These are phyloP conservation scores for Hansenula lynferdii DNA, from an alignment of 1,139 yeast genomes.

Conservation along the genomic window DNA sequence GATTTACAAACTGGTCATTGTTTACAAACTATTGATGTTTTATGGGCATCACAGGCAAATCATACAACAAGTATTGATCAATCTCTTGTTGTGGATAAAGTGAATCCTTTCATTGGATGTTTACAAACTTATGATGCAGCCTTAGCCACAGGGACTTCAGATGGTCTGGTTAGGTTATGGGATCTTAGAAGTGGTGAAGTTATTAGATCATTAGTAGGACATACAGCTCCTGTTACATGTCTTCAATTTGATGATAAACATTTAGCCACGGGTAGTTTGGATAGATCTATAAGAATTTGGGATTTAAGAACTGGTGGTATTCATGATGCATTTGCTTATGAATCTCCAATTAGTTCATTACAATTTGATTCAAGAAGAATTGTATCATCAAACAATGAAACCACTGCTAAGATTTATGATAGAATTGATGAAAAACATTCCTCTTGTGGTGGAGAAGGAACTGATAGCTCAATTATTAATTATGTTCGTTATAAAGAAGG, in stretches of 20 bases:
- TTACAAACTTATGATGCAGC: constrained; percentile 68
- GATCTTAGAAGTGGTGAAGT: constrained; percentile 68
- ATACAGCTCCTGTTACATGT: constrained; percentile 64
- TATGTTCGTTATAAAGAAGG: constrained; percentile 52
- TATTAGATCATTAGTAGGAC: constrained; percentile 62
- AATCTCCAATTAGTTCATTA: constrained; percentile 43
- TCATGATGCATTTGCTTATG: constrained; percentile 54
- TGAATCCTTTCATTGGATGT: constrained; percentile 46
- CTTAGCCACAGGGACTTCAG: constrained; percentile 71
- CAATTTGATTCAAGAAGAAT: constrained; percentile 53
- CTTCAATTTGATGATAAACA: constrained; percentile 63
- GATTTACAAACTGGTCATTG: constrained; percentile 76
- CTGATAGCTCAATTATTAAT: constrained; percentile 28
- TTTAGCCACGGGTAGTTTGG: constrained; percentile 60
- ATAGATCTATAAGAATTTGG: constrained; percentile 66
- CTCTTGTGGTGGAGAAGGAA: constrained; percentile 39
- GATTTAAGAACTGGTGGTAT: constrained; percentile 64
- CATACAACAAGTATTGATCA: constrained; percentile 12
- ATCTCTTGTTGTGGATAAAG: constrained; percentile 10
- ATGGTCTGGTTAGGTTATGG: constrained; percentile 73
- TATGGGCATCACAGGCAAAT: constrained; percentile 42
- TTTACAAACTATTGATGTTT: constrained; percentile 44
- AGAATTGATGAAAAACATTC: constrained; percentile 47
- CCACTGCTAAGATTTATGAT: constrained; percentile 50
- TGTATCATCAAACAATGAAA: constrained; percentile 45